phyloP scores from a whole-genome alignment of 352 stramenopile species.

The Phytophthora macrochlamydospora region DNA sequence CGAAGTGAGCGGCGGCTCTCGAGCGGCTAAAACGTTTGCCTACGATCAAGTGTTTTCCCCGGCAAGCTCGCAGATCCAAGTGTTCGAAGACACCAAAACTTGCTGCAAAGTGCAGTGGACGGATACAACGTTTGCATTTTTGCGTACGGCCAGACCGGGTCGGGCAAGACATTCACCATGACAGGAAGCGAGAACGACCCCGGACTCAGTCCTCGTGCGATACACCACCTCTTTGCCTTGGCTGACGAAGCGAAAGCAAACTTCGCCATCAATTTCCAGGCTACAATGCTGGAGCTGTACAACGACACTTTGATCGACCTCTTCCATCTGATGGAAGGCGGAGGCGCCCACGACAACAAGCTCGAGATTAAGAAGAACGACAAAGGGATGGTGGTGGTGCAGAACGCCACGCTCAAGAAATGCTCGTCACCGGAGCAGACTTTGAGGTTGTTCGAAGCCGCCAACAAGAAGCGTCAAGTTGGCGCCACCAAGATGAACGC shows the following conservation, averaged over 20 bases:
- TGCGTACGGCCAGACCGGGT: slow-evolving; percentile 93
- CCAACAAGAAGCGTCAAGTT: slow-evolving; percentile 91
- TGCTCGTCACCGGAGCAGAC: slow-evolving; percentile 76
- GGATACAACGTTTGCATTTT: slow-evolving; percentile 95
- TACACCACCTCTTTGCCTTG: slow-evolving; percentile 86
- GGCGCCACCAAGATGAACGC: slow-evolving; percentile 94
- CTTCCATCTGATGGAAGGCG: slow-evolving; percentile 80
- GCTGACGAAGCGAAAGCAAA: slow-evolving; percentile 59
- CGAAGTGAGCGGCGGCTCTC: slow-evolving; percentile 70
- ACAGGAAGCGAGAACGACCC: slow-evolving; percentile 71
- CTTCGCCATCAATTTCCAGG: slow-evolving; percentile 72
- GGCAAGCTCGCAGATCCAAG: slow-evolving; percentile 70
- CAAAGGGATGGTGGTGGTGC: slow-evolving; percentile 92
- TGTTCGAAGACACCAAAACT: slow-evolving; percentile 95
- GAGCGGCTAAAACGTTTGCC: slow-evolving; percentile 87
- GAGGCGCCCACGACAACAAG: slow-evolving; percentile 61
- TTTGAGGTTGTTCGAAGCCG: slow-evolving; percentile 84
- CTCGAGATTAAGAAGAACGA: slow-evolving; percentile 95
- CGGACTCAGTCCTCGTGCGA: slow-evolving; percentile 86
- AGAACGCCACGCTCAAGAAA: slow-evolving; percentile 84
- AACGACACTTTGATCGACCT: slow-evolving; percentile 92
- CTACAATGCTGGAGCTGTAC: slow-evolving; percentile 94
- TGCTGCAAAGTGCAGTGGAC: slow-evolving; percentile 91
- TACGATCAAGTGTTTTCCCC: slow-evolving; percentile 92
- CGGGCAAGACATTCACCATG: slow-evolving; percentile 95